A percentile compares a stretch with the other conserved stretches of the same genome.
Evolutionary conservation across 768 basidiomycete species (phyloP).

Genomic region (Mycena kentingensis): DNA sequence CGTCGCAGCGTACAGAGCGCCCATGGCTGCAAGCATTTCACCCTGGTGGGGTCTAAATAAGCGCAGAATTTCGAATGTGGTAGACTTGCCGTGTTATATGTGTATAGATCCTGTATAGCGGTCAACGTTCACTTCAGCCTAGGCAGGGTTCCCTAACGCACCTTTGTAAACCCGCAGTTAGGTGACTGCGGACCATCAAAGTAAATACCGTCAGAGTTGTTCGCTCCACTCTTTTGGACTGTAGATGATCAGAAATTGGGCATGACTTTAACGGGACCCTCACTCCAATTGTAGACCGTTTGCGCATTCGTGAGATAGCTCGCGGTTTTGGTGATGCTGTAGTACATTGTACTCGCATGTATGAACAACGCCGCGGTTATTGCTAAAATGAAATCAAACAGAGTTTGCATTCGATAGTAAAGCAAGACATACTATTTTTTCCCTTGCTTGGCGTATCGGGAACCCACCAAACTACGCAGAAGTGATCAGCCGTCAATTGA

Average conservation of each 20-base stretch:
- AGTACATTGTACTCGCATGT: constrained; percentile 6
- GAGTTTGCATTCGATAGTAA: background rate
- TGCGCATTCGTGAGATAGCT: constrained; percentile 3
- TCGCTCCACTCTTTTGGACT: no score
- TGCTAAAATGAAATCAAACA: background rate
- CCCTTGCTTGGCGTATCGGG: background rate
- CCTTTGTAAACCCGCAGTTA: no score
- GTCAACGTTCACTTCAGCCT: no score
- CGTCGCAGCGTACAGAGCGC: background rate
- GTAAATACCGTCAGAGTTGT: no score
- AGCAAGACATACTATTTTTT: constrained; percentile 2
- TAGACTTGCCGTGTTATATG: no score
- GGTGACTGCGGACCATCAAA: no score
- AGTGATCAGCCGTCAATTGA: background rate
- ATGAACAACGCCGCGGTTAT: constrained; percentile 9
- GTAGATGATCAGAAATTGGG: no score
- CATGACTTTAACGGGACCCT: no score
- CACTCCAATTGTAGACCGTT: constrained; percentile 6
- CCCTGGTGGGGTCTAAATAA: no score
- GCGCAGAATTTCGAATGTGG: no score
- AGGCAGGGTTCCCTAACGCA: no score
- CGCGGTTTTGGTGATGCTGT: background rate
- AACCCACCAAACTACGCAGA: background rate
- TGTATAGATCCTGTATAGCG: no score
- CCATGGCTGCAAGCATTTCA: constrained; percentile 3